Evolutionary conservation across 2,329 filamentous ascomycete species (phyloP).

Genomic region (Orbilia oligospora): DNA sequence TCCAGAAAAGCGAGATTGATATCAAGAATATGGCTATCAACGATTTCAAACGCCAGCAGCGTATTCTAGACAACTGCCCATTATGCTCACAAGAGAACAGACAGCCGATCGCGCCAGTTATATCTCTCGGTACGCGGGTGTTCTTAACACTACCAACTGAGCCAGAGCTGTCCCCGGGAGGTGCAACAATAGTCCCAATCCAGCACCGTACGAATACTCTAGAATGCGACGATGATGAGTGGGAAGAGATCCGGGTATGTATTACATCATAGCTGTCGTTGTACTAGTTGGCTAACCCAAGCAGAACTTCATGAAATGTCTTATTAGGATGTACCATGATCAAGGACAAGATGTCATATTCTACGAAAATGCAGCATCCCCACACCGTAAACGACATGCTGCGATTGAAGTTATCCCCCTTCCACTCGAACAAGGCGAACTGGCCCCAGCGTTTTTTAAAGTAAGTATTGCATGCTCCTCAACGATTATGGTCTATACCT

Average conservation of each 20-base stretch:
- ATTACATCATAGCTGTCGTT: neutral
- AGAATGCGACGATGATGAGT: slow-evolving; percentile 99
- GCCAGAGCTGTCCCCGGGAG: slow-evolving; percentile 83
- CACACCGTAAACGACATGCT: slow-evolving; percentile 83
- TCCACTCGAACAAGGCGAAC: slow-evolving; percentile 90
- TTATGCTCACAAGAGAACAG: slow-evolving; percentile 89
- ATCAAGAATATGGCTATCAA: slow-evolving; percentile 88
- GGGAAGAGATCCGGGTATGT: slow-evolving; percentile 86
- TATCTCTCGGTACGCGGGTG: slow-evolving; percentile 87
- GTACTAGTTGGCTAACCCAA: slow-evolving; percentile 3
- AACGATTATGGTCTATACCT: neutral
- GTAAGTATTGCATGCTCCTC: slow-evolving; percentile 33
- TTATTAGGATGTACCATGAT: slow-evolving; percentile 94
- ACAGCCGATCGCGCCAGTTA: slow-evolving; percentile 84
- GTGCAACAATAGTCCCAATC: slow-evolving; percentile 89
- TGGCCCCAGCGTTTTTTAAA: slow-evolving; percentile 91
- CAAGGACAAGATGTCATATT: slow-evolving; percentile 94
- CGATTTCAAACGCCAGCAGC: slow-evolving; percentile 91
- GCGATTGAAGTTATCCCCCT: slow-evolving; percentile 88
- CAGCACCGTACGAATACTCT: slow-evolving; percentile 89
- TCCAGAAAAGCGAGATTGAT: slow-evolving; percentile 88
- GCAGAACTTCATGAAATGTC: slow-evolving; percentile 93
- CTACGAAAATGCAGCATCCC: slow-evolving; percentile 94
- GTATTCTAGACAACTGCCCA: slow-evolving; percentile 86
- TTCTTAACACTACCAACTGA: slow-evolving; percentile 91